Base-by-base conservation (phyloP, 208 protist genomes). In the Herpetomonas muscarum region DNA sequence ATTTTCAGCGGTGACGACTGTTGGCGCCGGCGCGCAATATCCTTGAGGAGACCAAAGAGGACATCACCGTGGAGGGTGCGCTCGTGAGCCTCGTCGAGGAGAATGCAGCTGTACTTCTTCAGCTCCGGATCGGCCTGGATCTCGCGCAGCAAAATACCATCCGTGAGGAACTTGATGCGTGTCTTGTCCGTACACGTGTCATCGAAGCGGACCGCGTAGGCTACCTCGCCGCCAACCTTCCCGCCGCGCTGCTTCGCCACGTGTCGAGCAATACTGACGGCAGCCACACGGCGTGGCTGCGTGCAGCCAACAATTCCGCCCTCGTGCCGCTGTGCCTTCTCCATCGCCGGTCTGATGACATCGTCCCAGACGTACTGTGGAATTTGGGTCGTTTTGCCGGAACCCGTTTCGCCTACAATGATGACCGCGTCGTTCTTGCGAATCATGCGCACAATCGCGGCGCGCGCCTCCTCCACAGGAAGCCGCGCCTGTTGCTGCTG, bases 31-130 rank as follows among this genome's bases (percentile, higher is more conserved):
- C 74, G 67, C 1, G 76, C 70, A 46, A 97, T 85, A n/a, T 79
- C 64, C 62, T 97, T 97, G 10, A 97, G 72, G 42, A 97, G 61
- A 25, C 90, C 91, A 71, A 97, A 95, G 17, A 97, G 72, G 0
- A 97, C 82, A 59, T 97, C 93, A 10, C 85, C 86, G 63, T 97
- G 86, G 49, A 99, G 86, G 3, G 97, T 99, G 34, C 98, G 82
- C 81, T 99, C 98, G 84, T 99, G 98, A 13, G 98, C 98, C 83
- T 99, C 99, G 81, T 99, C 99, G n/a, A 99, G 87, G 54, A 99
- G 99, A 30, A 99, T 93, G 51, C 96, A 94, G 42, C 83, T 81
- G 71, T 99, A 99, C 44, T 92, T 70, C 29, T 44, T 44, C 30
- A 99, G 67, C n/a, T 80, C 58, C 9, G 92, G 81, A 71, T 98